phyloP scores from a whole-genome alignment of 2,329 filamentous ascomycete species.

The Plenodomus tracheiphilus region DNA sequence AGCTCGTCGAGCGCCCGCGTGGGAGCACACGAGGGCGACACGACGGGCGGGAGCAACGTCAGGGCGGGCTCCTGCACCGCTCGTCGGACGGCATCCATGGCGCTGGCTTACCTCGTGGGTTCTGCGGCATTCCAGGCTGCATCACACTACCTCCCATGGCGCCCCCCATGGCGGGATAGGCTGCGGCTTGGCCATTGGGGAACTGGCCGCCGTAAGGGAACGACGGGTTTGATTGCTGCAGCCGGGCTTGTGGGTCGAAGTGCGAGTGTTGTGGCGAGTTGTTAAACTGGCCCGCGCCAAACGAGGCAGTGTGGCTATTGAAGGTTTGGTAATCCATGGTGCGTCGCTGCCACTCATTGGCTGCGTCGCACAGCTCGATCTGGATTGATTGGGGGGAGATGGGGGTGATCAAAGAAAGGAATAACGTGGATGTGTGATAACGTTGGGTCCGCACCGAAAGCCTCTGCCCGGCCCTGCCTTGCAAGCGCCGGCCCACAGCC shows the following conservation, averaged over 20 bases:
- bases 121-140: conserved; percentile 39
- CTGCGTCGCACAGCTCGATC: conserved; percentile 43
- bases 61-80: background rate
- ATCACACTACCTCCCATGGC: conserved; percentile 24
- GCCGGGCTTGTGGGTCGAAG: conserved; percentile 40
- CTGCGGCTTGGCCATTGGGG: conserved; percentile 38
- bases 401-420: conserved; percentile 34
- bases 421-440: conserved; percentile 41
- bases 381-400: conserved; percentile 41
- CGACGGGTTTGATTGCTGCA: conserved; percentile 38
- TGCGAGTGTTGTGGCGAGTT: conserved; percentile 39
- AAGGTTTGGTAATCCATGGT: conserved; percentile 45
- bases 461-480: background rate
- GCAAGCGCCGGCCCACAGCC: background rate
- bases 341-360: conserved; percentile 39
- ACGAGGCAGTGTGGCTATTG: conserved; percentile 41
- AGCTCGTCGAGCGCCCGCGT: background rate
- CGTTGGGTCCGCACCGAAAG: conserved; percentile 12
- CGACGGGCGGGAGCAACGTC: background rate
- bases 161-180: conserved; percentile 25
- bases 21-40: conserved; percentile 5
- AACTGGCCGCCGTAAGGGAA: conserved; percentile 33
- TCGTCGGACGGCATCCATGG: conserved; percentile 2
- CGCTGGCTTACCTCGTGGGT: conserved; percentile 45
- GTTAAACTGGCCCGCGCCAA: conserved; percentile 38